A percentile compares a stretch with the other conserved stretches of the same genome.
phyloP scores from a whole-genome alignment of 1,284 basidiomycete species.

The Ustilago trichophora region DNA sequence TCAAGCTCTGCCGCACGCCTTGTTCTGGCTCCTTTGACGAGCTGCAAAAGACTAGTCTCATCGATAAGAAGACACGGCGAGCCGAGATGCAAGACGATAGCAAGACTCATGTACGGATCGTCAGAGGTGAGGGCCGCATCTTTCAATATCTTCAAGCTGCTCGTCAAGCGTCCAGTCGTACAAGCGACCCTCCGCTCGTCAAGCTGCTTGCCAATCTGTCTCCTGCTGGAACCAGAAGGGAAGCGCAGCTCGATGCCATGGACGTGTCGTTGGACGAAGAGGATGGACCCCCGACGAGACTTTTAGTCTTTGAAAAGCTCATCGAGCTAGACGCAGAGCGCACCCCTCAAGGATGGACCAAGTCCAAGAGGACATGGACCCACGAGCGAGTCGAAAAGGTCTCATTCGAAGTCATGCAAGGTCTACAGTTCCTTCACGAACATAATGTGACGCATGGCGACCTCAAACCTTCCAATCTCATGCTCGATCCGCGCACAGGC shows the following conservation, averaged over 20 bases:
- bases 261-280: constrained; percentile 23
- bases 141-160: constrained; percentile 50
- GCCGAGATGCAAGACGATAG: constrained; percentile 36
- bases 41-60: constrained; percentile 48
- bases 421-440: constrained; percentile 49
- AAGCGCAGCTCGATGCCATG: background rate
- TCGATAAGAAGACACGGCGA: constrained; percentile 29
- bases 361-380: constrained; percentile 36
- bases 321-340: constrained; percentile 53
- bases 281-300: constrained; percentile 43
- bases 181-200: constrained; percentile 30
- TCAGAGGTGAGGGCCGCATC: constrained; percentile 54
- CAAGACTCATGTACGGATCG: constrained; percentile 46
- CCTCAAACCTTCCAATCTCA: constrained; percentile 57
- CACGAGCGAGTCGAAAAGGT: constrained; percentile 49
- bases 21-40: constrained; percentile 56
- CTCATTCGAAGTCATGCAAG: constrained; percentile 42
- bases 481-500: constrained; percentile 53
- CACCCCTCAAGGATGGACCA: constrained; percentile 42
- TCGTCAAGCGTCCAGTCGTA: constrained; percentile 12
- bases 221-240: constrained; percentile 3
- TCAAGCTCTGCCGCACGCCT: constrained; percentile 59
- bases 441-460: constrained; percentile 58
- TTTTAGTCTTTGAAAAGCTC: constrained; percentile 54
- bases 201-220: constrained; percentile 48